Percentiles rank a stretch among this genome's conserved stretches.
These are phyloP conservation scores for Cystobasidium onofrii DNA, from an alignment of 768 basidiomycete species.

Conservation along the genomic window DNA sequence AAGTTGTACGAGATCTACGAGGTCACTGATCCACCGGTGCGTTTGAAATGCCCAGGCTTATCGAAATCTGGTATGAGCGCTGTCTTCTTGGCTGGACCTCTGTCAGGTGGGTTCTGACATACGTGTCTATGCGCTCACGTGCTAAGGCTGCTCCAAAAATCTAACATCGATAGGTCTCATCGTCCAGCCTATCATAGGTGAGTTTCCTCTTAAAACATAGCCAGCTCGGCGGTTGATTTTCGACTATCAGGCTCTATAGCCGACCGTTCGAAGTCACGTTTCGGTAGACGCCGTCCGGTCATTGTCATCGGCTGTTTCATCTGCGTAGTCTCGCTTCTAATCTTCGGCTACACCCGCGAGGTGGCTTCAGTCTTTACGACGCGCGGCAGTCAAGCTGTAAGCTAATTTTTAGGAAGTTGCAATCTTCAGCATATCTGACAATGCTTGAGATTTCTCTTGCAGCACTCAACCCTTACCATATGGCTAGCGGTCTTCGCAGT, in stretches of 20 bases:
- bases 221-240: no score
- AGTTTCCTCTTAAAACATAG: no score
- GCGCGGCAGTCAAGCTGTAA: slow-evolving; percentile 7
- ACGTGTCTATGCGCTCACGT: neutral
- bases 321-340: slow-evolving; percentile 23
- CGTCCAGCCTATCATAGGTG: slow-evolving; percentile 32
- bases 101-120: slow-evolving; percentile 21
- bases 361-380: slow-evolving; percentile 23
- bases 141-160: neutral
- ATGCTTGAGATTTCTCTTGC: neutral
- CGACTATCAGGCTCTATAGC: slow-evolving; percentile 8
- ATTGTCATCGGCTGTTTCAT: slow-evolving; percentile 25
- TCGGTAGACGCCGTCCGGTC: slow-evolving; percentile 30
- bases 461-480: slow-evolving; percentile 29
- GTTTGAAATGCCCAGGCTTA: slow-evolving; percentile 21
- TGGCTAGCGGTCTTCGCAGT: slow-evolving; percentile 31
- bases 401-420: neutral
- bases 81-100: slow-evolving; percentile 32
- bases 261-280: slow-evolving; percentile 27
- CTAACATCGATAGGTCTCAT: slow-evolving; percentile 18
- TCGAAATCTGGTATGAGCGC: slow-evolving; percentile 31
- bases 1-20: no score
- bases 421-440: neutral
- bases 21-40: no score
- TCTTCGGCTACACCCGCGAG: slow-evolving; percentile 28